Base-by-base conservation (phyloP, 441 rosid genomes). In the Raphanus hybrid region DNA sequence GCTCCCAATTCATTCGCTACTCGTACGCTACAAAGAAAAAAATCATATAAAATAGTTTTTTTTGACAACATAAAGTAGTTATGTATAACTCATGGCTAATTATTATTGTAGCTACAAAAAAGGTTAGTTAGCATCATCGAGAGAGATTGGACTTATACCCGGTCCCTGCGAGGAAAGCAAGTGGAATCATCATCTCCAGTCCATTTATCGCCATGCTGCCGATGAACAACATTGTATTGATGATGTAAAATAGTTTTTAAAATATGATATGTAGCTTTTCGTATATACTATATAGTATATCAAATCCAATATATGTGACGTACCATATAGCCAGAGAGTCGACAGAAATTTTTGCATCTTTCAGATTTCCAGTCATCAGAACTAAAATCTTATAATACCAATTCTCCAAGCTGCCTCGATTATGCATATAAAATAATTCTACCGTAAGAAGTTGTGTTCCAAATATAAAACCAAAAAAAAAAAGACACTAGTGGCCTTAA, bases 1-100 rank as follows among this genome's bases (percentile, higher is more conserved):
- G 91, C 91, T 70, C 94, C 92, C 3, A 92, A 80, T 69, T 91
- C 98, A 76, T 91, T 93, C 0, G 94, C 86, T 3, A 93, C 93
- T 79, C 98, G 83, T 8, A 91, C 94, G 8, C 92, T 90, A 86
- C 23, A 16, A 55, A 55, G 3, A 55, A 55, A 16, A 18, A 3
- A 2, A 54, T 7, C 60, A 55, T 55, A 55, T 16, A 15, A 50
- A 50, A 16, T 50, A 50, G 48, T 41, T 32, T 23, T 23, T 23
- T 23, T 23, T 23, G 26, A 23, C 26, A 23, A 0, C 35, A 32
- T 32, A 32, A 34, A 34, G 37, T 34, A 5, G 41, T 37, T 45
- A 45, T 45, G 4, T 45, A 11, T 45, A 45, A 50, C 3, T 8
- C 18, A 50, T 50, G 57, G 57, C 57, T 50, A 14, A 14, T 14